Evolutionary conservation across 208 protist genomes (phyloP).

Genomic region (Acanthamoeba sp.): DNA sequence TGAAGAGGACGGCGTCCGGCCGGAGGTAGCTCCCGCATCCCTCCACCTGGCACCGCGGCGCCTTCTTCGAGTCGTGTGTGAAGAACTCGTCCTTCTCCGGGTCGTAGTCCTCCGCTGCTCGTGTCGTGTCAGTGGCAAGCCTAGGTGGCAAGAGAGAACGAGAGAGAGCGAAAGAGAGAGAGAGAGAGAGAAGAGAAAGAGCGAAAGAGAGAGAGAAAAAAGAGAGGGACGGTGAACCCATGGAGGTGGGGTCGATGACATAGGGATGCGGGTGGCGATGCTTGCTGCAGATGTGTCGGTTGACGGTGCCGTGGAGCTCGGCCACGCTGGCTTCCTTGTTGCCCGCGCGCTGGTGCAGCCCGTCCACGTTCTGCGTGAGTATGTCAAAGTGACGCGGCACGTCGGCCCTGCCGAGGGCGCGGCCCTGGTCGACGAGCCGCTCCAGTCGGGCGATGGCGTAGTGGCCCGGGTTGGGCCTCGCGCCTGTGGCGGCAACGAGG

Average conservation of each 20-base stretch:
- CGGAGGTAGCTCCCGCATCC: constrained; percentile 57
- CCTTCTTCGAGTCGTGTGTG: constrained; percentile 69
- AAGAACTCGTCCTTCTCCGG: constrained; percentile 69
- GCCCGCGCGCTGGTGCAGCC: constrained; percentile 62
- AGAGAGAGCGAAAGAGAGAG: too few relatives aligned
- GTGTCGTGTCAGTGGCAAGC: background rate
- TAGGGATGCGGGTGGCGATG: constrained; percentile 67
- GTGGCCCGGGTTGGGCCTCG: constrained; percentile 6
- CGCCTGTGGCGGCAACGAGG: background rate
- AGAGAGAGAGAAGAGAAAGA: background rate
- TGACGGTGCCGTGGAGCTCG: constrained; percentile 69
- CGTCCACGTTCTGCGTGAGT: constrained; percentile 71
- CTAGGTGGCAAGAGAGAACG: too few relatives aligned
- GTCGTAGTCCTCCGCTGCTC: constrained; percentile 49
- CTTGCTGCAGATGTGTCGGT: constrained; percentile 71
- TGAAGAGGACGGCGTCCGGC: constrained; percentile 61
- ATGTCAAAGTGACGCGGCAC: constrained; percentile 14
- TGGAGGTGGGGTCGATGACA: constrained; percentile 24
- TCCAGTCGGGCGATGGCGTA: constrained; percentile 48
- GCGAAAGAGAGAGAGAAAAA: too few relatives aligned
- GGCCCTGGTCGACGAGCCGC: constrained; percentile 42
- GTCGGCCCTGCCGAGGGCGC: background rate
- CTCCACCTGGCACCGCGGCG: constrained; percentile 14
- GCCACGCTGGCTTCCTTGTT: constrained; percentile 8
- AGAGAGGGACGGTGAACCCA: background rate